Conservation (phyloP, 73 alveolate species). For the Diophrys sp. region DNA sequence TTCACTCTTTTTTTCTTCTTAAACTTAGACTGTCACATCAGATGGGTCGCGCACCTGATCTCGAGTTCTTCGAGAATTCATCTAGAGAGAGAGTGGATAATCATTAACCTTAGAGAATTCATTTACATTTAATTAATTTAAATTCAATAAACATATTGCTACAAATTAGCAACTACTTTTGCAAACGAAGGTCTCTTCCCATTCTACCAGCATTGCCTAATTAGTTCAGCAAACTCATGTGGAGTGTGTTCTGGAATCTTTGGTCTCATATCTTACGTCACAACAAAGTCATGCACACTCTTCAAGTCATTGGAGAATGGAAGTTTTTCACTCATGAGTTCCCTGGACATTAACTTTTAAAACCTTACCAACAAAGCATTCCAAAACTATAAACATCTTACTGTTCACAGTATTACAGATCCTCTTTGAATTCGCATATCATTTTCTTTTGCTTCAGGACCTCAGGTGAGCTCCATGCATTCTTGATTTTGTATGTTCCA, state of each 20-base stretch:
- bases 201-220: neutral
- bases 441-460: neutral
- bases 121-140: too few species aligned
- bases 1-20: too few species aligned
- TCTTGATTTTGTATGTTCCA: neutral
- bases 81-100: too few species aligned
- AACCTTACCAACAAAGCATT: neutral
- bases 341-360: too few species aligned
- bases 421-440: neutral
- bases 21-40: too few species aligned
- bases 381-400: neutral
- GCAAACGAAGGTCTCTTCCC: too few species aligned
- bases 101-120: too few species aligned
- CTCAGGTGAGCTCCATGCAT: neutral
- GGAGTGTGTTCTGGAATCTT: neutral
- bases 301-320: neutral
- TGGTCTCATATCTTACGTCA: neutral
- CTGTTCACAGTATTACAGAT: neutral
- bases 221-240: neutral
- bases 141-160: too few species aligned
- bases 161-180: too few species aligned
- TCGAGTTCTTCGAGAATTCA: too few species aligned
- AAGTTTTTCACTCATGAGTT: neutral
- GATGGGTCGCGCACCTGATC: too few species aligned
- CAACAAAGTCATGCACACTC: neutral